These are phyloP conservation scores for Ceratocystis destructans DNA, from an alignment of 2,329 filamentous ascomycete species.

Conservation along the genomic window DNA sequence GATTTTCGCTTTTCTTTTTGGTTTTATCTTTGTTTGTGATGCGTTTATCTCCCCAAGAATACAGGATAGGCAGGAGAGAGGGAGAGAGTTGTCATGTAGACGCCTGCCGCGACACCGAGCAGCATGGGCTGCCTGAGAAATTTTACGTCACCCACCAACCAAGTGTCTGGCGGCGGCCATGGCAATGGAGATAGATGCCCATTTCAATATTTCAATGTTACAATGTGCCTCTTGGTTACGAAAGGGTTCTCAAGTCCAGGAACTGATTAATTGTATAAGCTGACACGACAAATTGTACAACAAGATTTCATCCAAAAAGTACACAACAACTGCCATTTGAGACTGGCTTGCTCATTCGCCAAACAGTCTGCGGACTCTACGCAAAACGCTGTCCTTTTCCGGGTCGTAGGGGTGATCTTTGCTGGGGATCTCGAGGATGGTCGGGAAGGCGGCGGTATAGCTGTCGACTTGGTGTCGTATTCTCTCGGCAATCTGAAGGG, in stretches of 20 bases:
- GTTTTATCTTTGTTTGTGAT: background rate
- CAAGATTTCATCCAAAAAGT: background rate
- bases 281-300: background rate
- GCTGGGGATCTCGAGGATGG: slow-evolving; percentile 89
- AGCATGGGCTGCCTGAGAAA: too few relatives aligned
- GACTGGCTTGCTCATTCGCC: slow-evolving; percentile 42
- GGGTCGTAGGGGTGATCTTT: slow-evolving; percentile 99
- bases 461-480: slow-evolving; percentile 84
- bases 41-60: too few relatives aligned
- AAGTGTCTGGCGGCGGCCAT: too few relatives aligned
- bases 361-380: slow-evolving; percentile 59
- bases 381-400: slow-evolving; percentile 94
- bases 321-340: background rate
- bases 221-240: too few relatives aligned
- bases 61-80: too few relatives aligned
- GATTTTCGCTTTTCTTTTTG: background rate
- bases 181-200: too few relatives aligned
- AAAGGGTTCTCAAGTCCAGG: background rate
- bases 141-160: too few relatives aligned
- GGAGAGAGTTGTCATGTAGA: too few relatives aligned
- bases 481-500: slow-evolving; percentile 66
- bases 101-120: too few relatives aligned
- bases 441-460: slow-evolving; percentile 91
- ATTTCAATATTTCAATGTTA: too few relatives aligned
- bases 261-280: background rate